Conservation (phyloP, 257 asterid species). For the Striga asiatica region DNA sequence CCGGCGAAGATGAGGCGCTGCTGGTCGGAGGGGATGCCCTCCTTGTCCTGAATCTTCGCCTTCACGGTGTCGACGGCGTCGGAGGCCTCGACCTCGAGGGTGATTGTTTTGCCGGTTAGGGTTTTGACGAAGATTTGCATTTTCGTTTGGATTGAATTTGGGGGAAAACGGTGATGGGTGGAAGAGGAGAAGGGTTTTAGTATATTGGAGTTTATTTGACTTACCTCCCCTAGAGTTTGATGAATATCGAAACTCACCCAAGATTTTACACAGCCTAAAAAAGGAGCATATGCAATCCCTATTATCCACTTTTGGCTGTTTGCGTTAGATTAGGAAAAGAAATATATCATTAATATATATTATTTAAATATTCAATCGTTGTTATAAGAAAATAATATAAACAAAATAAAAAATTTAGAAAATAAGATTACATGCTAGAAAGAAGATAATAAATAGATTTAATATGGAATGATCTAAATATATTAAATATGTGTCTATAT, state of each 20-base stretch:
- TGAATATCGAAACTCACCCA: not conserved
- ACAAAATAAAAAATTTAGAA: no score
- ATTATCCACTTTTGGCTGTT: no score
- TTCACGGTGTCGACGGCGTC: constrained; percentile 23
- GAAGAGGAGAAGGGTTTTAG: not conserved
- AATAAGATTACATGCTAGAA: no score
- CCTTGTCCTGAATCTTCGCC: constrained; percentile 23
- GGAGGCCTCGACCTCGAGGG: constrained; percentile 23
- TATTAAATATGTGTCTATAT: no score
- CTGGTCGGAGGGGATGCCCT: constrained; percentile 25
- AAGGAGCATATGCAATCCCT: no score
- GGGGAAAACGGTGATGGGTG: not conserved
- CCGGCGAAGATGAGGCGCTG: constrained; percentile 28
- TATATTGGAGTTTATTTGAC: not conserved
- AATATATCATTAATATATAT: no score
- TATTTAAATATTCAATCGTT: no score
- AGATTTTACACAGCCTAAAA: no score
- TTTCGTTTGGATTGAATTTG: not conserved
- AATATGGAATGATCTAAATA: no score
- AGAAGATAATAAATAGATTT: no score
- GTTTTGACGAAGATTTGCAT: constrained; percentile 27
- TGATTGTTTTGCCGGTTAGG: constrained; percentile 26
- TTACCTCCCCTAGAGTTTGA: not conserved
- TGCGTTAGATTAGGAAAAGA: no score
- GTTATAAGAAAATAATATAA: no score